Base-by-base conservation (phyloP, 176 grass and related monocot species). In the Pharus latifolius region DNA sequence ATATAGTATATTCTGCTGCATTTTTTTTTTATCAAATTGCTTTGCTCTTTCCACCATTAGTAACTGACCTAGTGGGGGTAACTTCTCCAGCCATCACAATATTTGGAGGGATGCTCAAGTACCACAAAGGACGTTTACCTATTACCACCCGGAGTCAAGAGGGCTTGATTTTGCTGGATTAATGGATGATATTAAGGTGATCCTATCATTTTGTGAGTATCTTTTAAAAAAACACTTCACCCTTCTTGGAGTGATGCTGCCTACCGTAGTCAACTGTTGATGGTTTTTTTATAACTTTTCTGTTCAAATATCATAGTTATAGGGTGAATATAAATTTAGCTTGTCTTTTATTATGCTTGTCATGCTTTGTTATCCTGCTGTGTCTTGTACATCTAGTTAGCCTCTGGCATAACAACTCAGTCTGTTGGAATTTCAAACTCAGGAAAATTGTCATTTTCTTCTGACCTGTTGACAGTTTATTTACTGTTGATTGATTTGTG, bases 141-240 rank as follows among this genome's bases (percentile, higher is more conserved):
- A 98, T 54, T 91, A 98, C 35, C 87, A 94, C 66, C 71, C 90
- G 35, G 90, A 93, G 49, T 75, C 87, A 4, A 98, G 74, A 75
- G 90, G 90, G 41, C 95, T 98, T 55, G 87, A 98, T 56, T 98
- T 98, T 56, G 60, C 81, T 48, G 83, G 87, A 80, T 49, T 98
- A 67, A 93, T 98, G 95, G 85, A 83, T 65, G 90, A 98, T 71
- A 84, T 98, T 65, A 91, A 91, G 95, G 95, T 98, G 78, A 46
- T 58, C 10, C 31, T 53, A 16, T 82, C 8, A 54, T 57, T 61
- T 68, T 58, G 34, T 11, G 1, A 64, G 37, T 63, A 61, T 10
- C 42, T 47, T 53, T n/a, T 45, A 28, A 10, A 32, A 18, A 32
- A 5, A 43, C 31, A 63, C 12, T 23, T 11, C 31, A 28, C 28